These are phyloP conservation scores for Colletotrichum nymphaeae DNA, from an alignment of 2,329 filamentous ascomycete species.

Conservation along the genomic window DNA sequence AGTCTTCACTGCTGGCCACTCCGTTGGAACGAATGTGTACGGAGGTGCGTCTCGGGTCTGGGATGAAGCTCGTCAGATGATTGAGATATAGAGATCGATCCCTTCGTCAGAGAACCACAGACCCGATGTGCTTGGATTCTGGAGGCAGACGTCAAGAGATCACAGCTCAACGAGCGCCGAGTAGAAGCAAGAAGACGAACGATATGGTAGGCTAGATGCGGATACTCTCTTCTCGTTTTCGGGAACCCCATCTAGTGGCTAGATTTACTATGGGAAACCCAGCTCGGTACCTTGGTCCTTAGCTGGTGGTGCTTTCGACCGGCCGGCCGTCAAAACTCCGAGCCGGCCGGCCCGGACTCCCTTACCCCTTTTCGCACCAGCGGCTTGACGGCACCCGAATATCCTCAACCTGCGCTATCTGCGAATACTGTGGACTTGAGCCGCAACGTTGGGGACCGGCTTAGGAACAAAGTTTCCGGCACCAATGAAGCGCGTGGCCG, in stretches of 20 bases:
- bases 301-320: background rate
- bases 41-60: too few species aligned
- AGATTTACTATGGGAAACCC: background rate
- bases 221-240: background rate
- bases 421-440: background rate
- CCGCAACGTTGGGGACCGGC: too few species aligned
- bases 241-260: background rate
- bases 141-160: too few species aligned
- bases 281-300: background rate
- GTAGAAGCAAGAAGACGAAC: too few species aligned
- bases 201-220: conserved; percentile 1
- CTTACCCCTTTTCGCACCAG: background rate
- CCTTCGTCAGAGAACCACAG: background rate
- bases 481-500: background rate
- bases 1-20: too few species aligned
- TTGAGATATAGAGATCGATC: conserved; percentile 1
- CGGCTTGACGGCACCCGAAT: background rate
- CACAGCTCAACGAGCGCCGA: too few species aligned
- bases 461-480: background rate
- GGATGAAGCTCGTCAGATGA: background rate
- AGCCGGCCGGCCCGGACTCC: background rate
- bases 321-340: background rate
- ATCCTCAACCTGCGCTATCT: background rate
- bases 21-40: too few species aligned
- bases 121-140: background rate